Evolutionary conservation across 192 early-diverging fungal genomes (phyloP), one percentile per base, ranked within the genome.

Genomic region (Chytriomyces sp.): DNA sequence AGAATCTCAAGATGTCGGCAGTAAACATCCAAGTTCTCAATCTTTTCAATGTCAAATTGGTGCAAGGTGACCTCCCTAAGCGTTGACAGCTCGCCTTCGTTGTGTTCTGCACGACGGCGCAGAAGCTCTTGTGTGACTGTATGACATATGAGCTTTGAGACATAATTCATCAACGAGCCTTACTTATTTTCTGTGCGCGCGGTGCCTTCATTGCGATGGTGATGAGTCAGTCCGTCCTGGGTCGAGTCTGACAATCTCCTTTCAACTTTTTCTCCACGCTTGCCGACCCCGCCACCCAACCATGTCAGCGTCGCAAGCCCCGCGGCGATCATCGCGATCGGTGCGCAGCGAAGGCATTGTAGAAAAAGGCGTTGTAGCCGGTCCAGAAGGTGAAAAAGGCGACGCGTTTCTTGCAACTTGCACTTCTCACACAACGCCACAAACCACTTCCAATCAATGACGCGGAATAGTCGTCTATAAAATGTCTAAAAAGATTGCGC

Each of bases 41-140:
- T 88, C 68, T 84, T 87, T 64, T 87, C 87, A 39, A 88, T 81
- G 66, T 87, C 87, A 63, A 83, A 87, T 64, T 88, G 87, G 68
- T 88, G 87, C 33, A 88, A 75, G 8, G 87, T 78, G 10, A 88
- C 75, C 69, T 88, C 87, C 39, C 70, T 72, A 38, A 88, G 76
- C 0, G 85, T 76, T 22, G 85, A 82, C 17, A 88, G 73, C 49
- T 87, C 85, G 39, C 85, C 85, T 56, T 88, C 85, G 59, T 88
- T 88, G 78, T 88, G 87, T 63, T 88, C 87, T 4, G 87, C 78
- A 22, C 44, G 64, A 63, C 75, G 72, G 19, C 76, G 76, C 32
- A 88, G 75, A 4, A 88, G 78, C 64, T 81, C 71, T 57, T 83
- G 66, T 37, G 66, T 68, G 53, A 53, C 53, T 53, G 22, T 22